Percentiles rank a stretch among this genome's conserved stretches.
phyloP scores from a whole-genome alignment of 2,329 filamentous ascomycete species.

The Chaetoscypha palmicola region DNA sequence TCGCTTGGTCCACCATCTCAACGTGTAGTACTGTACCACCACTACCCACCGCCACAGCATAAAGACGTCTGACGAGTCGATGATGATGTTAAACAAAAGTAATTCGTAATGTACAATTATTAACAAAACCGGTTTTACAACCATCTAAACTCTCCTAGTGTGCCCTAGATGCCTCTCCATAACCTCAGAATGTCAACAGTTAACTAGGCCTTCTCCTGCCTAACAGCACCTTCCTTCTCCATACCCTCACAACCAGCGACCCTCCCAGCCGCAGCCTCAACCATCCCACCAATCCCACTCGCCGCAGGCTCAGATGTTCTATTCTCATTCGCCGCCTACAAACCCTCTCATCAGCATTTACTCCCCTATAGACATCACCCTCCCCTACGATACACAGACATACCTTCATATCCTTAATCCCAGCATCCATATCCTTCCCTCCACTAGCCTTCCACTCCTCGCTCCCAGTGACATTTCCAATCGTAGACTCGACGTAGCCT shows the following conservation, averaged over 20 bases:
- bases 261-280: slow-evolving; percentile 58
- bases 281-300: slow-evolving; percentile 39
- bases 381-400: too few relatives aligned
- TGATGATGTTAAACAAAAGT: neutral
- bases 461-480: slow-evolving; percentile 53
- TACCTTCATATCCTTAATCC: slow-evolving; percentile 48
- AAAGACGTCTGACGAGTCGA: neutral
- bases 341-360: too few relatives aligned
- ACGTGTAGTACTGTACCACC: slow-evolving; percentile 33
- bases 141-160: neutral
- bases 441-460: slow-evolving; percentile 57
- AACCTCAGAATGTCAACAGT: too few relatives aligned
- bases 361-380: too few relatives aligned
- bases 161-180: too few relatives aligned
- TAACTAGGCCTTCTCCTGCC: slow-evolving; percentile 26
- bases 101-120: neutral
- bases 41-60: slow-evolving; percentile 9
- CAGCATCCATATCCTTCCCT: slow-evolving; percentile 56
- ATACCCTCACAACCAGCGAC: slow-evolving; percentile 63
- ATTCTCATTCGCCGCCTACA: slow-evolving; percentile 12
- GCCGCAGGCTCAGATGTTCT: slow-evolving; percentile 14
- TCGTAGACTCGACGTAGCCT: slow-evolving; percentile 51
- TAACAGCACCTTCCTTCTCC: slow-evolving; percentile 53
- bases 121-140: neutral
- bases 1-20: slow-evolving; percentile 16